Percentiles rank a stretch among this genome's conserved stretches.
Evolutionary conservation across 1,284 basidiomycete species (phyloP).

Genomic region (Mycosarcoma maydis): DNA sequence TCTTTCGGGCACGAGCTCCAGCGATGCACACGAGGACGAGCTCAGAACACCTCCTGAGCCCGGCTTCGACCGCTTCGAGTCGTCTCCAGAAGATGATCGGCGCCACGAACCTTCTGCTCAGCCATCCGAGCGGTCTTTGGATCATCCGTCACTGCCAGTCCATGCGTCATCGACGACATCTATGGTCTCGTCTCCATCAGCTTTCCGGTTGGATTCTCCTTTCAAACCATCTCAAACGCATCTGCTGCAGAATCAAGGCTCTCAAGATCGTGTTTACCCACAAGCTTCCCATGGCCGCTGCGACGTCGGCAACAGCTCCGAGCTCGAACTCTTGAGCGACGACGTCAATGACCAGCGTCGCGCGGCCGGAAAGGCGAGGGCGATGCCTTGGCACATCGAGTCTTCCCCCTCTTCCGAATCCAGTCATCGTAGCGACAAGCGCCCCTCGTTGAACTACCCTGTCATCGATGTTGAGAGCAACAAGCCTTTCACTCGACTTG

Average conservation of each 20-base stretch:
- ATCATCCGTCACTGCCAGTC: background rate
- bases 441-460: background rate
- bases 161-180: background rate
- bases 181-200: no score
- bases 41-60: slow-evolving; percentile 40
- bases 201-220: slow-evolving; percentile 11
- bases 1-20: slow-evolving; percentile 24
- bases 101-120: background rate
- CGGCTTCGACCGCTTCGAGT: slow-evolving; percentile 13
- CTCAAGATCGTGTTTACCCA: background rate
- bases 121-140: background rate
- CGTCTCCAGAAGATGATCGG: background rate
- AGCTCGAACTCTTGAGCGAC: slow-evolving; percentile 36
- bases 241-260: background rate
- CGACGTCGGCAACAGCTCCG: slow-evolving; percentile 17
- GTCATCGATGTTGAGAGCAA: slow-evolving; percentile 6
- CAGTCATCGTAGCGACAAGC: slow-evolving; percentile 2
- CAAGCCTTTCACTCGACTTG: slow-evolving; percentile 39
- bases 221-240: slow-evolving; percentile 9
- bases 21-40: slow-evolving; percentile 37
- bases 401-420: slow-evolving; percentile 6
- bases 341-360: slow-evolving; percentile 9
- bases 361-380: slow-evolving; percentile 31
- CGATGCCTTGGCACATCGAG: slow-evolving; percentile 11
- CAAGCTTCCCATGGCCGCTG: slow-evolving; percentile 2